These are phyloP conservation scores for Gonium pectorale DNA, from an alignment of 139 green algal genomes.

Conservation along the genomic window DNA sequence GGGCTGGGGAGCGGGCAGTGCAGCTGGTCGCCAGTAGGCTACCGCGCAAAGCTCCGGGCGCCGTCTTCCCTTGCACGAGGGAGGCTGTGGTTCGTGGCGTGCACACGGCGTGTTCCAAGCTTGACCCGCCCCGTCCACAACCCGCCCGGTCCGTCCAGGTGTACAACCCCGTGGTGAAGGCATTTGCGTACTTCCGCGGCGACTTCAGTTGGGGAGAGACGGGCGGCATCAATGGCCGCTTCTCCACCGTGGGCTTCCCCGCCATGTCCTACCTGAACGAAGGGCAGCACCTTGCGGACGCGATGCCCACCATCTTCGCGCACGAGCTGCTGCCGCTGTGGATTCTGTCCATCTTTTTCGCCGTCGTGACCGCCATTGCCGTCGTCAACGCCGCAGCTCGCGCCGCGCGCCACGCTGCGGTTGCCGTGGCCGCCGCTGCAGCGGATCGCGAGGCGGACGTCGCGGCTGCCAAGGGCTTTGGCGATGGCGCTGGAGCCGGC, in stretches of 20 bases:
- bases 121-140: no score
- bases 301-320: slow-evolving; percentile 5
- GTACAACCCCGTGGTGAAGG: slow-evolving; percentile 18
- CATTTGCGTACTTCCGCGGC: slow-evolving; percentile 19
- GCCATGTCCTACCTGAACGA: slow-evolving; percentile 34
- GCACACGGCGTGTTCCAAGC: no score
- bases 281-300: not conserved
- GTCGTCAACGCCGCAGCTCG: not conserved
- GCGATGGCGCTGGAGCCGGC: not conserved
- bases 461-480: not conserved
- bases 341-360: slow-evolving; percentile 15
- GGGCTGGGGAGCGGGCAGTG: no score
- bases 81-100: no score
- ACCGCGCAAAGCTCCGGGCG: no score
- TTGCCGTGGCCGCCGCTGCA: not conserved
- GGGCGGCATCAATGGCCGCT: slow-evolving; percentile 11
- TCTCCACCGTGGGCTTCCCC: slow-evolving; percentile 30
- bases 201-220: not conserved
- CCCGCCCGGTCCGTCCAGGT: no score
- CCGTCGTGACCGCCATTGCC: not conserved
- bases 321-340: slow-evolving; percentile 44
- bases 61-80: no score
- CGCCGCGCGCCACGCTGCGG: not conserved
- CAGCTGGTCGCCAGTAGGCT: no score
- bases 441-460: not conserved